Evolutionary conservation across 2,329 filamentous ascomycete species (phyloP).

Genomic region (Epichloe amarillans): DNA sequence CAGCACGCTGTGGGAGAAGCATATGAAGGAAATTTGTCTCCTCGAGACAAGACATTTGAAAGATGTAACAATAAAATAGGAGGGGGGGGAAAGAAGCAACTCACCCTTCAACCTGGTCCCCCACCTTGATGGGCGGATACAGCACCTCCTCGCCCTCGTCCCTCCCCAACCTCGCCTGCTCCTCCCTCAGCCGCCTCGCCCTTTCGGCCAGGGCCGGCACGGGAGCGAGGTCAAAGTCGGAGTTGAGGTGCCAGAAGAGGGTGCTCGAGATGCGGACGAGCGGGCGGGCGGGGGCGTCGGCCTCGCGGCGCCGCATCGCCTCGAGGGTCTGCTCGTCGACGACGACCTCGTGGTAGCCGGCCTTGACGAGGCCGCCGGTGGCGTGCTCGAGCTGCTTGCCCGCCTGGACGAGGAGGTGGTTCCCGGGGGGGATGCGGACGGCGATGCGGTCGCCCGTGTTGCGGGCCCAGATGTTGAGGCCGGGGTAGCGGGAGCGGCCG

Average conservation of each 20-base stretch:
- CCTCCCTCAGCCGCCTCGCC: slow-evolving; percentile 31
- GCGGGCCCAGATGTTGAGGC: slow-evolving; percentile 49
- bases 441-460: slow-evolving; percentile 47
- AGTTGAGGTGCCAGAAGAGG: slow-evolving; percentile 47
- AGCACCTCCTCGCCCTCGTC: slow-evolving; percentile 38
- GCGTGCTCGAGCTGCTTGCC: slow-evolving; percentile 51
- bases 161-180: slow-evolving; percentile 33
- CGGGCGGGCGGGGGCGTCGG: slow-evolving; percentile 32
- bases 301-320: slow-evolving; percentile 29
- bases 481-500: slow-evolving; percentile 47
- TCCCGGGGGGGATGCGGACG: slow-evolving; percentile 45
- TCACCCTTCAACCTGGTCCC: slow-evolving; percentile 43
- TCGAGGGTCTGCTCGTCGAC: slow-evolving; percentile 39
- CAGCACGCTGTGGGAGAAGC: neutral
- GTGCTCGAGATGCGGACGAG: slow-evolving; percentile 46
- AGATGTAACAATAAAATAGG: neutral
- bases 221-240: slow-evolving; percentile 41
- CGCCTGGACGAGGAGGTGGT: slow-evolving; percentile 46
- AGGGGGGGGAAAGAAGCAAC: slow-evolving; percentile 14
- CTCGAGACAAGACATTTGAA: too few relatives aligned
- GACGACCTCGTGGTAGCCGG: slow-evolving; percentile 48
- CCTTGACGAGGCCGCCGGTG: slow-evolving; percentile 47
- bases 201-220: slow-evolving; percentile 32
- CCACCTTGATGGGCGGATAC: slow-evolving; percentile 44
- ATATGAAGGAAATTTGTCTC: too few relatives aligned